Evolutionary conservation across 78 protist genomes (phyloP), one percentile per base, ranked within the genome.

Genomic region (Fonticula alba): DNA sequence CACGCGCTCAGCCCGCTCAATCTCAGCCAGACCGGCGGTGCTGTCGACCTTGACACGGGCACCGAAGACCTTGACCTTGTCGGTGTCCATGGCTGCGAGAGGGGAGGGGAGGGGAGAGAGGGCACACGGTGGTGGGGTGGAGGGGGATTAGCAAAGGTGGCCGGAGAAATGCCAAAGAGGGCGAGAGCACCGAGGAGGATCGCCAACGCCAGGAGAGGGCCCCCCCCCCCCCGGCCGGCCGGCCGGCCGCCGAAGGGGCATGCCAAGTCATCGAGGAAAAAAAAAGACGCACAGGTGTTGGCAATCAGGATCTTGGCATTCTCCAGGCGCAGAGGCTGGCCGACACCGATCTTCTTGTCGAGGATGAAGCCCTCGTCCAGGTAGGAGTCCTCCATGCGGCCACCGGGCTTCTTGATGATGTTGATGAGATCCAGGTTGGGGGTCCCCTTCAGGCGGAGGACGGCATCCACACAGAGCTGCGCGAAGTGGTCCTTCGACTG

Each of bases 31-130:
- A 50, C 80, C 62, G 29, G 63, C 78, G 60, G 82, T 66, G 17
- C 78, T 54, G 50, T 80, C 82, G 29, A 81, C 83, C 61, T 86
- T 82, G 36, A 76, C 91, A 26, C 50, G 53, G 11, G 94, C 75
- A 33, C 97, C 95, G 59, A 79, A 85, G 73, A 96, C 90, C 85
- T 96, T 96, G 75, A 96, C 76, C 76, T 94, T 96, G 80, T 96
- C 99, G 22, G 97, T 86, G 82, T 96, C 99, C 98, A 96, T 89
- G 14, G 92, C 82, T n/a, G n/a, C n/a, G n/a, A n/a, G n/a, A n/a
- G n/a, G n/a, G n/a, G n/a, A n/a, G n/a, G n/a, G n/a, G n/a, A n/a
- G n/a, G n/a, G n/a, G n/a, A n/a, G n/a, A n/a, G n/a, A n/a, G n/a
- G n/a, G n/a, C n/a, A n/a, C n/a, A n/a, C n/a, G n/a, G n/a, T n/a